Evolutionary conservation across 192 early-diverging fungal genomes (phyloP).

Genomic region (Chytriomyces confervae): DNA sequence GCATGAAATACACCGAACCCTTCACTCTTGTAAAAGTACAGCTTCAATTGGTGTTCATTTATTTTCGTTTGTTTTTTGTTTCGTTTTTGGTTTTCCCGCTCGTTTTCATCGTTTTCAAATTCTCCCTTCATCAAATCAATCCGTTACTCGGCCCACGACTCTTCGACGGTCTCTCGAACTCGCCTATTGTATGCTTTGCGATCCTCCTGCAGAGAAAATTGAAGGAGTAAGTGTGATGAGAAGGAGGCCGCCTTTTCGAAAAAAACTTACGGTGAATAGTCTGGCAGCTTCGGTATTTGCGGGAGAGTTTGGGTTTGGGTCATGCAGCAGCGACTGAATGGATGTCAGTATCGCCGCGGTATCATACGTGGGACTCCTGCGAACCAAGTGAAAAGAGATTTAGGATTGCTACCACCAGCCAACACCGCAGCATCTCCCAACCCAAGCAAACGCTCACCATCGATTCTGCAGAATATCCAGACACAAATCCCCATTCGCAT

Average conservation of each 20-base stretch:
- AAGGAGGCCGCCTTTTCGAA: not conserved
- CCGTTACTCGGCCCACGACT: conserved; percentile 69
- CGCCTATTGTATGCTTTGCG: conserved; percentile 90
- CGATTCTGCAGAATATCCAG: conserved; percentile 97
- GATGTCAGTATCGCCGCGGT: conserved; percentile 92
- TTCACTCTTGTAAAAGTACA: not conserved
- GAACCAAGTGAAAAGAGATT: not conserved
- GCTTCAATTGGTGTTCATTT: not conserved
- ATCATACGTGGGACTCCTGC: conserved; percentile 87
- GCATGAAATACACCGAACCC: not conserved
- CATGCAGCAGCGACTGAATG: conserved; percentile 94
- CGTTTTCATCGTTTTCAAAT: not conserved
- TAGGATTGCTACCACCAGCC: not conserved
- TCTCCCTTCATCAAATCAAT: not conserved
- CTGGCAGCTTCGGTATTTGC: conserved; percentile 97
- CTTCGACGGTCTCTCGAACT: conserved; percentile 90
- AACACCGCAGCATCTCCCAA: conserved; percentile 1
- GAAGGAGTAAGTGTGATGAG: not conserved
- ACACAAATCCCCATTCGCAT: conserved; percentile 96
- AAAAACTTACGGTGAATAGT: conserved; percentile 62
- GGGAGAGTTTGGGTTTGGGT: conserved; percentile 95
- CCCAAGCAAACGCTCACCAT: conserved; percentile 62
- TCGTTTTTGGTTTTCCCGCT: not conserved
- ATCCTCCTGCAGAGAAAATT: conserved; percentile 67
- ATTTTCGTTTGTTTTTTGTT: not conserved